Base-by-base conservation (phyloP, 129 eudicot genomes). In the Centella asiatica region DNA sequence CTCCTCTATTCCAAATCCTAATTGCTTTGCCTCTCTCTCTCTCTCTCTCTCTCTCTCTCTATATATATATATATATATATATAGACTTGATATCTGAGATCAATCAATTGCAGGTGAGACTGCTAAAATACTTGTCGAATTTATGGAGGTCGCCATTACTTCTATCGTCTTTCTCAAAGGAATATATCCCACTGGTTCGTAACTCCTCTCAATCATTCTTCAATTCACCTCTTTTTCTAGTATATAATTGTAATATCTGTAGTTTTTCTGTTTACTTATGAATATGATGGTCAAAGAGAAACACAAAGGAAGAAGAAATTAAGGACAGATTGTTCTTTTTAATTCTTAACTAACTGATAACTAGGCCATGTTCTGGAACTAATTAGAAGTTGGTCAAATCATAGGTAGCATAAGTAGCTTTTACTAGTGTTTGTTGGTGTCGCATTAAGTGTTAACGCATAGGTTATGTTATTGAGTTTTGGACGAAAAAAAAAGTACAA, bases 111-210 rank as follows among this genome's bases (percentile, higher is more conserved):
- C 77, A 90, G 97, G 75, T 7, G 87, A 74, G 56, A 64, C 74
- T 28, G 70, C 85, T 42, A 74, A 74, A 4, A 55, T 81, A 32
- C 75, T 90, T 11, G 85, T 77, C 1, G 95, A 90, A 46, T 90
- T 86, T 51, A 72, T 86, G 4, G 82, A 90, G 73, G 87, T 86
- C 54, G 95, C 97, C 26, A 81, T 90, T 57, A 90, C 97, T 58
- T 81, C 95, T 1, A 68, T 90, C 29, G 71, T 90, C 40, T 86
- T 83, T 74, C 89, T 83, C 80, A 86, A 90, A 84, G 94, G 87
- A 67, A 57, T 90, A 4, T 90, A 90, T 60, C 95, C 97, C 4
- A 64, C 66, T 10, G 97, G 95, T 90, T 17, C 34, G 53, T 19
- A 19, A 12, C 52, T 22, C 56, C n/a, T 7, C 33, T 25, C 40